Base-by-base conservation (phyloP, 441 rosid genomes). In the Macaranga tanarius region DNA sequence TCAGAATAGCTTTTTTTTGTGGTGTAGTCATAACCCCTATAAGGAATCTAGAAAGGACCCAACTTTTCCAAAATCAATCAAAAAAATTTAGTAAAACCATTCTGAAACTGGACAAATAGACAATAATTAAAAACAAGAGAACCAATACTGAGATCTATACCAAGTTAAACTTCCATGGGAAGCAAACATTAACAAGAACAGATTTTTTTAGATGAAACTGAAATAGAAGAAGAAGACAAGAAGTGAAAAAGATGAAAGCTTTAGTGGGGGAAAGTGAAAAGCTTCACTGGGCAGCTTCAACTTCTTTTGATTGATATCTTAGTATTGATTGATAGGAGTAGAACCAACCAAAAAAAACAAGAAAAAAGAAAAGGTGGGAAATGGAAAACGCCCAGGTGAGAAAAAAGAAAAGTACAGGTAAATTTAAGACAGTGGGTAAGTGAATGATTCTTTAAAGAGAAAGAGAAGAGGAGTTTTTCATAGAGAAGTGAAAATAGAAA, bases 11-110 rank as follows among this genome's bases (percentile, higher is more conserved):
- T 85, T 81, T 84, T 77, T 69, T 62, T 69, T 40, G 69, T 63
- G 69, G 87, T 67, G 56, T 65, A 85, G 84, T 79, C 91, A 88
- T 77, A 76, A 55, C 28, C 57, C 51, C 82, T 80, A 67, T 62
- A 73, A 79, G 88, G 98, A 93, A 93, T 91, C 94, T 85, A 66
- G 38, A 82, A 89, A 86, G 85, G 77, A 75, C 82, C 75, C 78
- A 70, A 72, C 81, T 76, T 79, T 73, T 65, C 25, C 65, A 79
- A 68, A 69, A 72, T 31, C 45, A 73, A 65, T 57, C 62, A 48
- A 34, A 48, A 34, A 60, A 69, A 26, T 54, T 40, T 55, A 54
- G 25, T 62, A 71, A 58, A 77, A 62, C 59, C 70, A 77, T 75
- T 62, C 28, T 31, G 57, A 48, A 20, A 19, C 19, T 28, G n/a